Evolutionary conservation across 192 early-diverging fungal species (phyloP), one percentile per base, ranked within the genome.

Genomic region (Podila epicladia): DNA sequence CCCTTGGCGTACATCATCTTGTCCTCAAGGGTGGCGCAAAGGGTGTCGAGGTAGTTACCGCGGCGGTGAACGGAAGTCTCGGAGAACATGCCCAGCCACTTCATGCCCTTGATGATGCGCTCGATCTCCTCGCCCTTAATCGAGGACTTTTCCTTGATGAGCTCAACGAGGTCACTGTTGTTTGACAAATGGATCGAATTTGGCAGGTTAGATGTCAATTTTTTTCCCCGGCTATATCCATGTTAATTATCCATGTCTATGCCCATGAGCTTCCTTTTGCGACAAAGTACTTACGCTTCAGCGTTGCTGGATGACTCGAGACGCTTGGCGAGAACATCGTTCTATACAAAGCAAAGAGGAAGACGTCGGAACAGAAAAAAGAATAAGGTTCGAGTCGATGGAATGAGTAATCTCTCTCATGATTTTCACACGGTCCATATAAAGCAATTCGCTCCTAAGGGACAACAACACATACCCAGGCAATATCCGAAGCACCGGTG

Each of bases 11-110:
- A 99, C 89, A 96, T 94, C 93, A 97, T 95, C 87, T 97, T 97
- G 62, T 96, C 92, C 84, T 99, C 96, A 12, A 99, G 86, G 19
- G 95, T 95, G 8, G 97, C 96, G 87, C 97, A 99, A 60, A 99
- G 89, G 19, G 95, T 94, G 80, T 99, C 94, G 63, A 97, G 88
- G 66, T 89, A 91, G 69, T 89, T 96, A 58, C 93, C 95, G 53
- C 91, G 89, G 75, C 86, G 90, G 63, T 82, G 67, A 13, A 92
- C 94, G 7, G 73, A 77, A 20, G 84, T 88, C 11, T 83, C 63
- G 60, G 89, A 89, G 76, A 96, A 97, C 74, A 97, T 92, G 58
- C 96, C 97, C 24, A 98, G 82, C 95, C 79, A 95, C 83, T 89
- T 89, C 85, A 95, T 87, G 70, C 94, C 94, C 76, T 92, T 88